These are phyloP conservation scores for Penicillium glabrum DNA, from an alignment of 2,329 filamentous ascomycete genomes.

Conservation along the genomic window DNA sequence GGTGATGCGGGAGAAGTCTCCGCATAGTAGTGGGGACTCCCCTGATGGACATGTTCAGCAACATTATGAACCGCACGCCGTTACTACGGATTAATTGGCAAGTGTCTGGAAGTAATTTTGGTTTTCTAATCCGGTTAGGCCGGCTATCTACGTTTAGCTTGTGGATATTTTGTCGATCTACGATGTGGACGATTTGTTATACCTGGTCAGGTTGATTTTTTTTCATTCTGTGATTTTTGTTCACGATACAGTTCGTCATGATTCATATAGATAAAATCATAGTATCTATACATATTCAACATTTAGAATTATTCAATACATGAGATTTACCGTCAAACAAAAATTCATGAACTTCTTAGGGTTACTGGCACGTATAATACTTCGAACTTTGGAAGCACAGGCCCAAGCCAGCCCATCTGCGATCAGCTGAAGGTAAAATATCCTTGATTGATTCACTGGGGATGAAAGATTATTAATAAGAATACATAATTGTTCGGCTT, in stretches of 20 bases:
- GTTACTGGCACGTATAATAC: too few relatives aligned
- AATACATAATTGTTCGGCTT: too few relatives aligned
- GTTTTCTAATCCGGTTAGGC: neutral
- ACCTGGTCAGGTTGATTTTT: neutral
- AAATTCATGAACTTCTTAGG: too few relatives aligned
- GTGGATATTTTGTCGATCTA: neutral
- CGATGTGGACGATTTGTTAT: neutral
- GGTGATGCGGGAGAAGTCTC: conserved; percentile 14
- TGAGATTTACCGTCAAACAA: neutral
- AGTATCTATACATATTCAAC: neutral
- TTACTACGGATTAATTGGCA: neutral
- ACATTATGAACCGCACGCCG: neutral
- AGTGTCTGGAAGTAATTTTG: neutral
- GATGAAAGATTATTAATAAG: too few relatives aligned
- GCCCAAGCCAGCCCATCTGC: too few relatives aligned
- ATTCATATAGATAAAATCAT: neutral
- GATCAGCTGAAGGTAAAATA: too few relatives aligned
- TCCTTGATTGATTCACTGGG: too few relatives aligned
- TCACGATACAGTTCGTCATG: neutral
- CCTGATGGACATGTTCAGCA: neutral
- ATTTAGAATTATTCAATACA: neutral
- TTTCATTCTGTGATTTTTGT: neutral
- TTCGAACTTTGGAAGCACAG: too few relatives aligned
- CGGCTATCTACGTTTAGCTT: neutral
- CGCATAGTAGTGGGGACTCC: neutral